phyloP scores from a whole-genome alignment of 257 asterid genomes.

The Solanum habrochaites region DNA sequence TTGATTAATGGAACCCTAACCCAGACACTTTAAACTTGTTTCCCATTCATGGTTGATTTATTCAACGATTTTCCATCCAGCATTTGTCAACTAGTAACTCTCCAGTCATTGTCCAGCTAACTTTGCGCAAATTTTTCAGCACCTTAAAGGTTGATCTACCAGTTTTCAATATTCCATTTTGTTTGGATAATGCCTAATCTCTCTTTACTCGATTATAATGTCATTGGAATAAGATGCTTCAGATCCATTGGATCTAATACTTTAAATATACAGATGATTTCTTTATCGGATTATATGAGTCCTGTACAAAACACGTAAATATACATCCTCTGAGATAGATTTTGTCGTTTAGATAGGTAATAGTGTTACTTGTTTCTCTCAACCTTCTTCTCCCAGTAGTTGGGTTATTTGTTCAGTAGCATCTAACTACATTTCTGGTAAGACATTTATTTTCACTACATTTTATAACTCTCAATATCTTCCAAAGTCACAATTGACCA shows the following conservation, averaged over 20 bases:
- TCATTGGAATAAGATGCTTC: background rate
- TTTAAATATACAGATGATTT: background rate
- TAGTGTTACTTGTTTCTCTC: background rate
- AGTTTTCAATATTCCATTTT: background rate
- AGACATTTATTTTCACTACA: background rate
- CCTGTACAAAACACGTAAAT: background rate
- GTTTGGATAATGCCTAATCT: background rate
- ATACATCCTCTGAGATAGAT: background rate
- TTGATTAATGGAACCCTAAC: background rate
- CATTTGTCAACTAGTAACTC: background rate
- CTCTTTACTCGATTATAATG: background rate
- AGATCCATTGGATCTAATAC: background rate
- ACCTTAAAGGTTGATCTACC: background rate
- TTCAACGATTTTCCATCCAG: background rate
- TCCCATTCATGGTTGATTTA: background rate
- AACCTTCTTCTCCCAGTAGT: background rate
- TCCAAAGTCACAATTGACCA: background rate
- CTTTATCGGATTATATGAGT: background rate
- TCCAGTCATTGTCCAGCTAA: background rate
- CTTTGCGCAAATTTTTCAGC: background rate
- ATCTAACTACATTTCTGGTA: background rate
- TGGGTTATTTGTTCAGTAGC: background rate
- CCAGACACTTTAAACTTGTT: background rate
- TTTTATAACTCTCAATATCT: background rate
- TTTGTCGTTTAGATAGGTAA: background rate